Base-by-base conservation (phyloP, 768 basidiomycete genomes). In the Leucogyrophana mollusca region DNA sequence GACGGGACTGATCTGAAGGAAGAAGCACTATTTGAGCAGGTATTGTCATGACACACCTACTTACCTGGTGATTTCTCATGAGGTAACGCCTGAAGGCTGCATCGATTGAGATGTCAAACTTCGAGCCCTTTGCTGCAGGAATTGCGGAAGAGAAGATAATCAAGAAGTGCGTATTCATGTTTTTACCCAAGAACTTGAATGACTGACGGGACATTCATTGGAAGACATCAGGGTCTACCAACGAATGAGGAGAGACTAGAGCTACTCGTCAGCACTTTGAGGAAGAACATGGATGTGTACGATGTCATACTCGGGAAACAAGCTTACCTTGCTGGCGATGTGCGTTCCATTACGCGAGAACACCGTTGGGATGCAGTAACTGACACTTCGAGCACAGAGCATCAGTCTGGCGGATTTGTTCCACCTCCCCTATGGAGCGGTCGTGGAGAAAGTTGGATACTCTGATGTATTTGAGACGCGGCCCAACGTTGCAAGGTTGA, bases 321-420 rank as follows among this genome's bases (percentile, higher is more conserved):
- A 25, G 60, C 67, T 22, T 84, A 81, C 52, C 60, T 82, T 6
- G 77, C 77, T 21, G 83, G 83, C n/a, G 66, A 80, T 51, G 81
- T 78, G 49, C 40, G 72, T 62, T 16, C 9, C 16, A 27, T 30
- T 16, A 16, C 13, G 3, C 24, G 10, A 21, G 3, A 17, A 13
- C n/a, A n/a, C n/a, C n/a, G 20, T 36, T 36, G 3, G 16, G 18
- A 4, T 20, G 22, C 43, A 38, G 17, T 46, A 13, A 14, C 11
- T 2, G 13, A 2, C 4, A 16, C 40, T 7, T 14, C 23, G 30
- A 9, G 9, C 11, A 2, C 40, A 79, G 77, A 61, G 55, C 22
- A 3, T 75, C 0, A 73, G 74, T 1, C 58, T 78, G 9, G 76
- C 69, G 1, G 76, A 78, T 46, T 52, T 78, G 8, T 72, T 66